A percentile compares a stretch with the other conserved stretches of the same genome.
Conservation (phyloP, 2,329 filamentous ascomycete species). For the Fusarium beomiforme region DNA sequence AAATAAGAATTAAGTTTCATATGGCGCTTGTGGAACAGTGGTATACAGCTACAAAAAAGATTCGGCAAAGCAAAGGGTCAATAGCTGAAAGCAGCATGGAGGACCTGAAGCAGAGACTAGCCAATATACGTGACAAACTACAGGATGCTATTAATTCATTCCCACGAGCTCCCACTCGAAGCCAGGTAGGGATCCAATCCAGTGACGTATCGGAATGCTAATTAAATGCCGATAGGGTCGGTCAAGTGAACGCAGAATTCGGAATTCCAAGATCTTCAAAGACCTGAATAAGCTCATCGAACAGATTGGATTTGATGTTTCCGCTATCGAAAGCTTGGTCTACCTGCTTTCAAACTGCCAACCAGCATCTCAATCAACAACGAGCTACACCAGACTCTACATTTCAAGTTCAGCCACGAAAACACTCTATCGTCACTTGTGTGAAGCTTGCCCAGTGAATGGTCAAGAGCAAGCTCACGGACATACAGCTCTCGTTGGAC, state of each 20-base stretch:
- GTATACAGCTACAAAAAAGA: neutral
- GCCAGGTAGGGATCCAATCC: neutral
- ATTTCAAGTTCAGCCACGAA: neutral
- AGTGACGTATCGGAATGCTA: neutral
- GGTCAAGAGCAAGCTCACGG: neutral
- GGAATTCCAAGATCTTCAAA: neutral
- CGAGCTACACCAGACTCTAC: neutral
- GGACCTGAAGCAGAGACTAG: neutral
- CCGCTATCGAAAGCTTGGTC: neutral
- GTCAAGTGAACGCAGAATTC: neutral
- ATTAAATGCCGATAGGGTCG: neutral
- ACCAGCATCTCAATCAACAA: neutral
- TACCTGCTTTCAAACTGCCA: neutral
- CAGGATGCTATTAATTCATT: neutral
- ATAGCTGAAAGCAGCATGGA: neutral
- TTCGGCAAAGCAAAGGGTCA: neutral
- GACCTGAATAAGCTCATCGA: neutral
- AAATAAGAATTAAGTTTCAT: neutral
- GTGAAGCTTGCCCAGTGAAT: neutral
- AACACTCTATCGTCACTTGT: conserved; percentile 4
- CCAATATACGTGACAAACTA: neutral
- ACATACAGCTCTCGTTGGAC: conserved; percentile 2
- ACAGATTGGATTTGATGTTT: neutral
- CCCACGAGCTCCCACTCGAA: neutral
- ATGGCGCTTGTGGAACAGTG: neutral